phyloP scores from a whole-genome alignment of 768 basidiomycete genomes.

The Calocera viscosa region DNA sequence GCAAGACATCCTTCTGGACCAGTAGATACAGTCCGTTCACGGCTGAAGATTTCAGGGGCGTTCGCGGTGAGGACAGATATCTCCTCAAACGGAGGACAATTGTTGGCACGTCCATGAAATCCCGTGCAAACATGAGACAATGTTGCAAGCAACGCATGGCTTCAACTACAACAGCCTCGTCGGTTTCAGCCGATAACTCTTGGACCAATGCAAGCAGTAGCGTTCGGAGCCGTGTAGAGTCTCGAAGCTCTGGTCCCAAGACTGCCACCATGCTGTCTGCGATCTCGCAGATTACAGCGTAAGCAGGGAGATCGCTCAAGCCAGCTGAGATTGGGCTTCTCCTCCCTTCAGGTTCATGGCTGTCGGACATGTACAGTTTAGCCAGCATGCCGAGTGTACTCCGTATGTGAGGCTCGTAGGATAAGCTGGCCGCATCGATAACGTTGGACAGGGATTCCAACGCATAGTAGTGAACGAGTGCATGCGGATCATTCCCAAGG shows the following conservation, averaged over 20 bases:
- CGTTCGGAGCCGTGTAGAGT: slow-evolving; percentile 64
- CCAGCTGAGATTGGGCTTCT: slow-evolving; percentile 68
- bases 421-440: slow-evolving; percentile 80
- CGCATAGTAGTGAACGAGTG: slow-evolving; percentile 90
- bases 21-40: slow-evolving; percentile 95
- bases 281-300: slow-evolving; percentile 81
- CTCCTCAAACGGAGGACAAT: slow-evolving; percentile 65
- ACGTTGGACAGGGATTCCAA: slow-evolving; percentile 74
- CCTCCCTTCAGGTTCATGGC: slow-evolving; percentile 89
- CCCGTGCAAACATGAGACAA: slow-evolving; percentile 88
- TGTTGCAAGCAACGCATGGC: slow-evolving; percentile 95
- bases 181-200: slow-evolving; percentile 72
- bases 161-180: slow-evolving; percentile 81
- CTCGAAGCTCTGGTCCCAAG: slow-evolving; percentile 89
- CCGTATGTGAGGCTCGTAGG: slow-evolving; percentile 79
- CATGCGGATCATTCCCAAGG: slow-evolving; percentile 89
- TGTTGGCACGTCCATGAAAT: slow-evolving; percentile 67
- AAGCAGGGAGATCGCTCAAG: slow-evolving; percentile 81
- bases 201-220: slow-evolving; percentile 74
- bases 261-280: slow-evolving; percentile 89
- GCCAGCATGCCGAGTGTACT: slow-evolving; percentile 81
- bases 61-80: slow-evolving; percentile 65
- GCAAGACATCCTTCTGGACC: slow-evolving; percentile 84
- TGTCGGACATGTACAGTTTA: slow-evolving; percentile 77
- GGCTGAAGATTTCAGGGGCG: slow-evolving; percentile 82